Evolutionary conservation across 2,329 filamentous ascomycete genomes (phyloP).

Genomic region (Aspergillus neoniger): DNA sequence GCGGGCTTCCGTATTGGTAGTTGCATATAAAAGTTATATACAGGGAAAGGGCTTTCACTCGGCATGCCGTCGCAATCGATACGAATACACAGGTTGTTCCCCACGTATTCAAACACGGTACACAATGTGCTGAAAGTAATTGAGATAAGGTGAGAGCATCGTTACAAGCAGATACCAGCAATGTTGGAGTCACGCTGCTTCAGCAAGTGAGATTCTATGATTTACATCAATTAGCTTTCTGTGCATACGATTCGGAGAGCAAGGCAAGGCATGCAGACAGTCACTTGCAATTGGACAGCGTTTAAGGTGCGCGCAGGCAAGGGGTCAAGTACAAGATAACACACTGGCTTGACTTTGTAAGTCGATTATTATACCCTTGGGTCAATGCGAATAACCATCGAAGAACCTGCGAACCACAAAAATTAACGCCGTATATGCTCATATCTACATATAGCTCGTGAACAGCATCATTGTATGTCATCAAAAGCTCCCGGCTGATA

Average conservation of each 20-base stretch:
- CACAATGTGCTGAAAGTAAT: background rate
- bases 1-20: too few species aligned
- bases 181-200: too few species aligned
- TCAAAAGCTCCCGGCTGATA: slow-evolving; percentile 28
- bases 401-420: slow-evolving; percentile 25
- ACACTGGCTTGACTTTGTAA: slow-evolving; percentile 23
- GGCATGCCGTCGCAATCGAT: too few species aligned
- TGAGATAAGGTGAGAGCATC: background rate
- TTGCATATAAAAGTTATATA: too few species aligned
- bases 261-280: too few species aligned
- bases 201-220: background rate
- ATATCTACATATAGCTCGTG: slow-evolving; percentile 44
- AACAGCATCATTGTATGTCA: slow-evolving; percentile 37
- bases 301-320: background rate
- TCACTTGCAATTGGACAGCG: too few species aligned
- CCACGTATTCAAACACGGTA: background rate
- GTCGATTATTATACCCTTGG: slow-evolving; percentile 25
- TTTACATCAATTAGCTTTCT: background rate
- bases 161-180: background rate
- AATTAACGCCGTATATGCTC: slow-evolving; percentile 42
- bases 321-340: slow-evolving; percentile 1
- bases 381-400: slow-evolving; percentile 21
- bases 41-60: too few species aligned
- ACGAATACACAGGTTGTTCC: background rate
- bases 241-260: too few species aligned